Evolutionary conservation across 2,329 filamentous ascomycete species (phyloP).

Genomic region (Apiospora pterosperma): DNA sequence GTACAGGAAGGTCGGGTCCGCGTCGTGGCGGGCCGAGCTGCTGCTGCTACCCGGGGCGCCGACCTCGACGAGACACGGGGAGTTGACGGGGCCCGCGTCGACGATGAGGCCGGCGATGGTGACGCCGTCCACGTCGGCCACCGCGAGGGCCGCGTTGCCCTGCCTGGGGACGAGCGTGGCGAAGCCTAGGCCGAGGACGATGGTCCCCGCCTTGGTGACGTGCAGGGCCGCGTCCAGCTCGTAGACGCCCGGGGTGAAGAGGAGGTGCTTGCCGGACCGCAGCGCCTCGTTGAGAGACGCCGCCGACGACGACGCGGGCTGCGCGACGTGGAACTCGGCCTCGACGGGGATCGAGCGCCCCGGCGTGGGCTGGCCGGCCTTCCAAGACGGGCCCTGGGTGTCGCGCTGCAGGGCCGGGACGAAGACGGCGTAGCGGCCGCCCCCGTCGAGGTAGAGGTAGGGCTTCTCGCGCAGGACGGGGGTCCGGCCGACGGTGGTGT

Average conservation of each 20-base stretch:
- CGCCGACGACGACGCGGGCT: conserved; percentile 18
- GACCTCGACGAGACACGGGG: conserved; percentile 24
- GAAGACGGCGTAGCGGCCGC: conserved; percentile 25
- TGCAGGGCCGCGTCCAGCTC: conserved; percentile 23
- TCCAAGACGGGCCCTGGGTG: conserved; percentile 26
- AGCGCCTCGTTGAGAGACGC: conserved; percentile 24
- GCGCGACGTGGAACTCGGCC: conserved; percentile 22
- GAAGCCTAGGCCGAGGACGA: conserved; percentile 27
- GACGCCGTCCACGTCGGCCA: conserved; percentile 28
- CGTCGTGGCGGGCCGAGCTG: conserved; percentile 15
- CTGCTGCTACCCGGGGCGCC: conserved; percentile 20
- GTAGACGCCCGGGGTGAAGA: conserved; percentile 29
- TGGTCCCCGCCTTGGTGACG: conserved; percentile 20
- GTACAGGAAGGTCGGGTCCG: conserved; percentile 28
- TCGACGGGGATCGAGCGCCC: conserved; percentile 25
- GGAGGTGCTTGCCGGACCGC: conserved; percentile 23
- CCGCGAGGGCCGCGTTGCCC: conserved; percentile 20
- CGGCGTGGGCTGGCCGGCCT: conserved; percentile 17
- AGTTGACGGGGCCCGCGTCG: conserved; percentile 23
- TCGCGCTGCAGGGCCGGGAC: conserved; percentile 24
- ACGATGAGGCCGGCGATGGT: conserved; percentile 29
- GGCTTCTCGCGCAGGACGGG: conserved; percentile 30
- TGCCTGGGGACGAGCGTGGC: conserved; percentile 25
- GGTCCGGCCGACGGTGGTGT: conserved; percentile 25
- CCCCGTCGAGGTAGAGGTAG: conserved; percentile 20